Base-by-base conservation (phyloP, 768 basidiomycete genomes). In the Collybiopsis luxurians region DNA sequence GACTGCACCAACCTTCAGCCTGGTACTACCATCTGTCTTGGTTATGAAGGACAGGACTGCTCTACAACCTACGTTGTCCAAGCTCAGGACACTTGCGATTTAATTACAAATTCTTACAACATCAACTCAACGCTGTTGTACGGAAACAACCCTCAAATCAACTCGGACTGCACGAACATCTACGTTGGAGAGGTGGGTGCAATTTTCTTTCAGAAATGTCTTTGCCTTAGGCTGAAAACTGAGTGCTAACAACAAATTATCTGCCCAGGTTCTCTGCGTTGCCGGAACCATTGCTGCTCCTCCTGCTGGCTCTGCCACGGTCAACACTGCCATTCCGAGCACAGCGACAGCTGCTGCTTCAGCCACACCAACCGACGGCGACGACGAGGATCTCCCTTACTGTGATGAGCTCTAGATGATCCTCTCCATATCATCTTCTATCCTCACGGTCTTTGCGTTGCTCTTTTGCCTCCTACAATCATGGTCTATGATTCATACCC, bases 81-180 rank as follows among this genome's bases (percentile, higher is more conserved):
- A 40, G 36, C 65, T 1, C 75, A 74, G 64, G 88, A 92, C 68
- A 75, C 73, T 55, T 92, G 91, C 67, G 78, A 81, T 13, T 57
- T n/a, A 17, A 73, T 92, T 53, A 55, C 76, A 27, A 17, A 45
- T 26, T 61, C 51, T 1, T 62, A 71, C 62, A 69, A 73, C 34
- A 63, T 88, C 69, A 81, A 85, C 75, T 55, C 62, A 24, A 81
- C 82, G 36, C 75, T 83, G 4, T 74, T 93, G 28, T 74, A 68
- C 66, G 15, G 60, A 57, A 91, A 92, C 81, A 93, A 93, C 81
- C 90, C 89, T 19, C 85, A 90, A 69, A 76, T 92, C 62, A 60
- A 82, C 63, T 2, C 45, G 0, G 72, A 67, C 0, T 88, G 84
- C 69, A 71, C 62, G 61, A 91, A 91, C 75, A 74, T 92, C 68